A percentile compares a stretch with the other conserved stretches of the same genome.
Conservation (phyloP, 176 grass and related monocot genomes). For the Carex myosuroides region DNA sequence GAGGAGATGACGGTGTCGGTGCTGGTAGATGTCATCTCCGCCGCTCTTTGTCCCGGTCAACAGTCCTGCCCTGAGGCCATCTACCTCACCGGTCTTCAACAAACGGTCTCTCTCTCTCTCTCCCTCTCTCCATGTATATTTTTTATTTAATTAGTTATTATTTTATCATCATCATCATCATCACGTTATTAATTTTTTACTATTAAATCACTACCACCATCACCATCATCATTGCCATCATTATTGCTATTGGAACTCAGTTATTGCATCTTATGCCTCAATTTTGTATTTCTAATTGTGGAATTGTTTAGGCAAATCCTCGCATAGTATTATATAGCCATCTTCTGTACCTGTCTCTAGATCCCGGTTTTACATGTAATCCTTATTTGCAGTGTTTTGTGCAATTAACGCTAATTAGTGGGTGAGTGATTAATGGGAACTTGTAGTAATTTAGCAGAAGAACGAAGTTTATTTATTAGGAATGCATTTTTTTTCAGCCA, state of each 20-base stretch:
- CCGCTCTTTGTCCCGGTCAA: constrained; percentile 47
- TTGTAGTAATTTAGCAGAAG: not conserved
- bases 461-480: not conserved
- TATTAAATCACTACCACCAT: not conserved
- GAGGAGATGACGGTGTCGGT: constrained; percentile 93
- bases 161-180: too few relatives aligned
- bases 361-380: not conserved
- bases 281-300: not conserved
- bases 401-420: not conserved
- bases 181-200: too few relatives aligned
- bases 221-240: not conserved
- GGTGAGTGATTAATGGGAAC: not conserved
- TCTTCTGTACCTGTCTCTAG: not conserved
- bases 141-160: not conserved
- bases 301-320: not conserved
- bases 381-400: not conserved
- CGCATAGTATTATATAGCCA: not conserved
- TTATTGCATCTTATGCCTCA: not conserved
- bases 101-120: constrained; percentile 28
- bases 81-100: constrained; percentile 78
- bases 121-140: too few relatives aligned
- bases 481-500: not conserved
- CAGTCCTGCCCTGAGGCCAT: constrained; percentile 54
- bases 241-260: not conserved
- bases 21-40: constrained; percentile 61